Percentiles rank a stretch among this genome's conserved stretches.
Evolutionary conservation across 2,329 filamentous ascomycete species (phyloP).

Genomic region (Polychaeton citri): DNA sequence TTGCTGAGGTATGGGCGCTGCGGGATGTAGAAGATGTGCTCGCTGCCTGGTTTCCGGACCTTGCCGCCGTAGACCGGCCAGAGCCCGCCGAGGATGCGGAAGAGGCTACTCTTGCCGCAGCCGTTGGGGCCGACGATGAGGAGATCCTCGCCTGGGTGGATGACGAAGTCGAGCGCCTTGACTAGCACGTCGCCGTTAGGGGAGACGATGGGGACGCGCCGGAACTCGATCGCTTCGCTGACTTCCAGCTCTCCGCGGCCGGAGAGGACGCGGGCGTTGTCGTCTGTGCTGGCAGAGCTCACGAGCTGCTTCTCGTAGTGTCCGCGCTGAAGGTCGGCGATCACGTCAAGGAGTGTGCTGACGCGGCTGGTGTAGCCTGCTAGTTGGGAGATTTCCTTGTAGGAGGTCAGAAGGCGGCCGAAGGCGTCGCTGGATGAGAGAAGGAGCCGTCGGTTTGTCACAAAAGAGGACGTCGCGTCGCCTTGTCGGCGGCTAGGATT

Average conservation of each 20-base stretch:
- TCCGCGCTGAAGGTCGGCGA: slow-evolving; percentile 81
- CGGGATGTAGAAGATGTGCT: slow-evolving; percentile 95
- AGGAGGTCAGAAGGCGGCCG: slow-evolving; percentile 92
- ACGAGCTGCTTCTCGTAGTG: slow-evolving; percentile 95
- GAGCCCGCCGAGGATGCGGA: slow-evolving; percentile 87
- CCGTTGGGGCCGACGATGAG: slow-evolving; percentile 94
- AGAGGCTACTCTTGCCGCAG: slow-evolving; percentile 90
- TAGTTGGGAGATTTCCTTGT: slow-evolving; percentile 91
- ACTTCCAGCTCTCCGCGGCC: slow-evolving; percentile 72
- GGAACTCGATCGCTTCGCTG: slow-evolving; percentile 72
- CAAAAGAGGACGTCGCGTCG: slow-evolving; percentile 47
- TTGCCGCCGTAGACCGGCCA: slow-evolving; percentile 97
- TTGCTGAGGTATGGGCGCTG: slow-evolving; percentile 88
- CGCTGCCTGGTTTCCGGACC: slow-evolving; percentile 80
- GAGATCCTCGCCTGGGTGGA: slow-evolving; percentile 76
- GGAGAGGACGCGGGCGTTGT: slow-evolving; percentile 69
- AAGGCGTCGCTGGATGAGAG: slow-evolving; percentile 91
- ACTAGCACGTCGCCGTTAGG: slow-evolving; percentile 92
- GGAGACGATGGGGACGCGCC: slow-evolving; percentile 85
- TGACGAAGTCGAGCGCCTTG: slow-evolving; percentile 70
- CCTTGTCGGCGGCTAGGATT: slow-evolving; percentile 5
- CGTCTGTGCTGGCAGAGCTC: slow-evolving; percentile 68
- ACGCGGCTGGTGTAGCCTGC: slow-evolving; percentile 92
- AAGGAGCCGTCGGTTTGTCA: slow-evolving; percentile 86
- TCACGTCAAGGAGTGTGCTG: slow-evolving; percentile 77